Percentiles rank a stretch among this genome's conserved stretches.
These are phyloP conservation scores for Scutellaria barbata DNA, from an alignment of 257 asterid species.

Conservation along the genomic window DNA sequence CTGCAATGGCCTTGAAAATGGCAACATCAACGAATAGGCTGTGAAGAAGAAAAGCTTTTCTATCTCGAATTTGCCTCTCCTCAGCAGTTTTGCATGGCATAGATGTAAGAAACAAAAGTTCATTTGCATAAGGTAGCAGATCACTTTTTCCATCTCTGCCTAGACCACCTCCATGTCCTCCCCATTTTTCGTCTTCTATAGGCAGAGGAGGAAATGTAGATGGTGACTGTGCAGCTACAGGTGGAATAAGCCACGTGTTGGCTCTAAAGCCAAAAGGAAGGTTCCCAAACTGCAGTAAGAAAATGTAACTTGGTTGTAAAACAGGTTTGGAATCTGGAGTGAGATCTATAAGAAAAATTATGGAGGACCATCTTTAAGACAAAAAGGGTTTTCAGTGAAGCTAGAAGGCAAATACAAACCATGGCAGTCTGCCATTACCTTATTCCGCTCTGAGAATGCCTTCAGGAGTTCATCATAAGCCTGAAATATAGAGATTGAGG, in stretches of 20 bases:
- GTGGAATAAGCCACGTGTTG: constrained; percentile 97
- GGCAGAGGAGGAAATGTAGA: constrained; percentile 84
- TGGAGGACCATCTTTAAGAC: constrained; percentile 22
- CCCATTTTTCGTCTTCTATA: constrained; percentile 91
- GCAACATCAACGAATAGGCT: constrained; percentile 93
- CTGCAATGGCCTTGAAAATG: constrained; percentile 79
- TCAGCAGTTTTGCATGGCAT: constrained; percentile 97
- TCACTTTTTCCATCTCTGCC: constrained; percentile 89
- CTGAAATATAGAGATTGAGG: constrained; percentile 50
- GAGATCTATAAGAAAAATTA: constrained; percentile 1
- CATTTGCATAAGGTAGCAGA: constrained; percentile 82
- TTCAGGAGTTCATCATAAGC: constrained; percentile 91
- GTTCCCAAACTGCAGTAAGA: constrained; percentile 78
- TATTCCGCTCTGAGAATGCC: constrained; percentile 93
- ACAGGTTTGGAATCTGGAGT: constrained; percentile 13
- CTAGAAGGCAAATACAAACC: constrained; percentile 21
- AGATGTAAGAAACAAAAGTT: constrained; percentile 74
- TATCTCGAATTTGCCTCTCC: constrained; percentile 92
- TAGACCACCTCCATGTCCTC: constrained; percentile 96
- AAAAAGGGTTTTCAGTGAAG: constrained; percentile 23
- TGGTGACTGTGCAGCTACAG: constrained; percentile 76
- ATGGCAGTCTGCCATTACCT: constrained; percentile 51
- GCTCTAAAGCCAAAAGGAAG: constrained; percentile 96
- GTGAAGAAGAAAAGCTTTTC: constrained; percentile 96
- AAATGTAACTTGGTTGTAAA: constrained; percentile 9